Base-by-base conservation (phyloP, 345 rosid genomes). In the Citrus glauca region DNA sequence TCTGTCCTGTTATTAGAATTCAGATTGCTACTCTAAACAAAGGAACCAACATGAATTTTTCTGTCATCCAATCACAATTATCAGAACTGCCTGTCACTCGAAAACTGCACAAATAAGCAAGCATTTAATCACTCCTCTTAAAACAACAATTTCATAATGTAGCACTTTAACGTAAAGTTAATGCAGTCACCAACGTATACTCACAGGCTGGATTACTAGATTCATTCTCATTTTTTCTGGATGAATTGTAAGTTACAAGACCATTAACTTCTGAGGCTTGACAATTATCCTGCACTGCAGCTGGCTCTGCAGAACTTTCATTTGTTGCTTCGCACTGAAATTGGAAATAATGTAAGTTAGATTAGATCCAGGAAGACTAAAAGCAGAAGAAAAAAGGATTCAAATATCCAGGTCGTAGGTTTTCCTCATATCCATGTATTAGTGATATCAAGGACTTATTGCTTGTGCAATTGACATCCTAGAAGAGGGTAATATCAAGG, bases 271-370 rank as follows among this genome's bases (percentile, higher is more conserved):
- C 83, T 5, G 88, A 60, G 69, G 72, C 67, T 77, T 71, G 81
- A 48, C 75, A 57, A 63, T 71, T 72, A 32, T 80, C 84, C 79
- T 80, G 82, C 68, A 64, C 84, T 22, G 28, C 66, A 60, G 71
- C 74, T 68, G 87, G 59, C 79, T 75, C 81, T 35, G 81, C 79
- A 72, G 60, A 65, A 74, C 72, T 27, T 61, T 75, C 82, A 74
- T 65, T 77, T 79, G 81, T 69, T 48, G 73, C 74, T 69, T 50
- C 77, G 66, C 82, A 74, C 87, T 84, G 81, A 66, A 74, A 85
- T 78, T 14, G 63, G 67, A 79, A 64, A 77, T 67, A 20, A 10
- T 17, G 10, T 8, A 57, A 66, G 32, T 63, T 28, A 62, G 30
- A 69, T 63, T 60, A 65, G 22, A 32, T 25, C 22, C 24, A 28